Evolutionary conservation across 2,329 filamentous ascomycete genomes (phyloP).

Genomic region (Didymella pomorum): DNA sequence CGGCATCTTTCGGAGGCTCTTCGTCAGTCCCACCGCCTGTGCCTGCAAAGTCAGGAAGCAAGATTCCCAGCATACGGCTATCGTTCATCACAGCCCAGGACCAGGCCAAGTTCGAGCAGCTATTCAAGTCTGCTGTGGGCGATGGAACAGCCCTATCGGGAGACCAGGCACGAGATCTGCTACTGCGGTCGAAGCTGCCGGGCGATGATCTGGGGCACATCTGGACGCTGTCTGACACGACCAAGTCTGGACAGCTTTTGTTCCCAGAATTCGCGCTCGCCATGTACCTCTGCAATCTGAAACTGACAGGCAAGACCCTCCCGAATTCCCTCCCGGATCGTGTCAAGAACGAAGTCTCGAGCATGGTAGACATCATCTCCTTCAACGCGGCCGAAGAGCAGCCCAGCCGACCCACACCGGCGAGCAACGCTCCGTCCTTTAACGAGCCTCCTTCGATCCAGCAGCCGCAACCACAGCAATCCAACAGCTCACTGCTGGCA

Average conservation of each 20-base stretch:
- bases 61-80: conserved; percentile 91
- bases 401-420: conserved; percentile 57
- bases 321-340: conserved; percentile 79
- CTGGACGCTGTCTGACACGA: conserved; percentile 95
- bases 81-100: conserved; percentile 96
- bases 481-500: conserved; percentile 69
- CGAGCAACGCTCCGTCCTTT: conserved; percentile 76
- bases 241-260: conserved; percentile 91
- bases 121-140: conserved; percentile 95
- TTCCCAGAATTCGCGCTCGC: conserved; percentile 97
- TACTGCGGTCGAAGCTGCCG: conserved; percentile 86
- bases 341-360: conserved; percentile 95
- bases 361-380: conserved; percentile 99
- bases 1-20: conserved; percentile 65
- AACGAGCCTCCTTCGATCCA: conserved; percentile 63
- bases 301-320: conserved; percentile 83
- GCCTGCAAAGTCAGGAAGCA: conserved; percentile 70
- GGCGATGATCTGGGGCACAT: conserved; percentile 91
- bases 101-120: conserved; percentile 94
- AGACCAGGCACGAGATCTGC: conserved; percentile 88
- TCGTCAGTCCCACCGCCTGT: conserved; percentile 64
- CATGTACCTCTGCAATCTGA: conserved; percentile 98
- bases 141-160: conserved; percentile 84
- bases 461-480: conserved; percentile 69
- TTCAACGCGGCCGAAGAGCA: conserved; percentile 85